Evolutionary conservation across 108 stramenopile species (phyloP).

Genomic region (Nannochloropsis granulata): DNA sequence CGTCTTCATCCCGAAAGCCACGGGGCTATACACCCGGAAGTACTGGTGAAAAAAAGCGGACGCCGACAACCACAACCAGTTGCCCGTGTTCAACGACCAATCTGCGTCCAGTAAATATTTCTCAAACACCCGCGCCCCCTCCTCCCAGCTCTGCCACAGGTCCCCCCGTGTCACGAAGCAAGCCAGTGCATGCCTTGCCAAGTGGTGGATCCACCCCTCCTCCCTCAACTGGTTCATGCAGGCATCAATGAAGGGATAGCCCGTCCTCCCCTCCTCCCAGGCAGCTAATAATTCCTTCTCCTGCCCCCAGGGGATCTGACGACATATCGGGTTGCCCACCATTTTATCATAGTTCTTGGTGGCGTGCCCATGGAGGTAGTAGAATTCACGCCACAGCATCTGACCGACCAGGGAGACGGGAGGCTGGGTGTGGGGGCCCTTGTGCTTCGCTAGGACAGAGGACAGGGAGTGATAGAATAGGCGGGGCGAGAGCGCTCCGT

Average conservation of each 20-base stretch:
- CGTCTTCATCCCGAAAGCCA: constrained; percentile 78
- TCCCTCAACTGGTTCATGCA: constrained; percentile 74
- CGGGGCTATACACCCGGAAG: constrained; percentile 51
- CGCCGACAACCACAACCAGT: constrained; percentile 88
- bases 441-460: constrained; percentile 25
- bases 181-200: constrained; percentile 81
- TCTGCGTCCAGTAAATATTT: constrained; percentile 76
- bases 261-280: constrained; percentile 79
- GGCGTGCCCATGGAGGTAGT: constrained; percentile 61
- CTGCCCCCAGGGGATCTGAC: constrained; percentile 51
- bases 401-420: constrained; percentile 84
- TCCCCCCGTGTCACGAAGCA: constrained; percentile 96
- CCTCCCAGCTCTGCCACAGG: constrained; percentile 83
- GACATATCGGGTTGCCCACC: constrained; percentile 51
- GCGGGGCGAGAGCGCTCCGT: constrained; percentile 36
- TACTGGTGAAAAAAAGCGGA: constrained; percentile 37
- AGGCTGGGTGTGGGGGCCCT: constrained; percentile 54
- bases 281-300: constrained; percentile 36
- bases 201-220: constrained; percentile 91
- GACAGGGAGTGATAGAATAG: constrained; percentile 36
- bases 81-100: constrained; percentile 80
- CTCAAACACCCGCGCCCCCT: constrained; percentile 51
- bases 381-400: constrained; percentile 82
- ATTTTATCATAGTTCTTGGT: constrained; percentile 52
- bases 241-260: constrained; percentile 93